These are phyloP conservation scores for Coniochaeta hoffmannii DNA, from an alignment of 2,329 filamentous ascomycete species.

Conservation along the genomic window DNA sequence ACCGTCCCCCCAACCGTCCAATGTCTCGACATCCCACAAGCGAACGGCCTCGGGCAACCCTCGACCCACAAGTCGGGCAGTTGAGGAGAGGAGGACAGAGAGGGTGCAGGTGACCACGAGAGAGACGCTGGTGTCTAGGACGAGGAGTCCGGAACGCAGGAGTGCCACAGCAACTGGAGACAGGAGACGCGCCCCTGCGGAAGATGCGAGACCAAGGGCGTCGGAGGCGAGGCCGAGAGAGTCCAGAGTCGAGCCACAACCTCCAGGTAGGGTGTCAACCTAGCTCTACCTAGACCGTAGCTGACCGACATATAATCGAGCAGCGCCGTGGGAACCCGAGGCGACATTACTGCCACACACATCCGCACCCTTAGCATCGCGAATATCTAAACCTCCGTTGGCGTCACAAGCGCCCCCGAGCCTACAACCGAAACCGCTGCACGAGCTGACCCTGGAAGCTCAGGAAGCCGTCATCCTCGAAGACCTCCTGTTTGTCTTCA, in stretches of 20 bases:
- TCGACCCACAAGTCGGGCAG: constrained; percentile 37
- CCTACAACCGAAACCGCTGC: constrained; percentile 60
- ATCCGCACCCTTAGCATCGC: constrained; percentile 62
- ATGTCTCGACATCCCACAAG: constrained; percentile 42
- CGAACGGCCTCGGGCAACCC: constrained; percentile 50
- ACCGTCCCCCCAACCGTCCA: constrained; percentile 26
- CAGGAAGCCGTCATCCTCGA: constrained; percentile 87
- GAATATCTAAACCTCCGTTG: constrained; percentile 52
- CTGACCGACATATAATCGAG: constrained; percentile 14
- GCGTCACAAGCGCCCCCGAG: constrained; percentile 65
- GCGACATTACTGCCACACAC: constrained; percentile 64
- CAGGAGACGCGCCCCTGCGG: constrained; percentile 26
- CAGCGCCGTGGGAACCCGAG: constrained; percentile 68
- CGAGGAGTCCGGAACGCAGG: constrained; percentile 47
- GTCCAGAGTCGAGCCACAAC: constrained; percentile 34
- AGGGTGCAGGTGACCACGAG: constrained; percentile 47
- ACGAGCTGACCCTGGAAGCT: constrained; percentile 65
- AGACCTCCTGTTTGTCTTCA: constrained; percentile 88
- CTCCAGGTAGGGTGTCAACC: constrained; percentile 37
- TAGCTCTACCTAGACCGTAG: not conserved
- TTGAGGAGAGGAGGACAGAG: constrained; percentile 51
- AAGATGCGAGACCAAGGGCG: constrained; percentile 32
- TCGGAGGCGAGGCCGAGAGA: constrained; percentile 38
- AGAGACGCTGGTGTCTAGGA: constrained; percentile 53
- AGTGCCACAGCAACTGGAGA: constrained; percentile 19